These are phyloP conservation scores for Populus hybrid DNA, from an alignment of 441 rosid genomes.

Conservation along the genomic window DNA sequence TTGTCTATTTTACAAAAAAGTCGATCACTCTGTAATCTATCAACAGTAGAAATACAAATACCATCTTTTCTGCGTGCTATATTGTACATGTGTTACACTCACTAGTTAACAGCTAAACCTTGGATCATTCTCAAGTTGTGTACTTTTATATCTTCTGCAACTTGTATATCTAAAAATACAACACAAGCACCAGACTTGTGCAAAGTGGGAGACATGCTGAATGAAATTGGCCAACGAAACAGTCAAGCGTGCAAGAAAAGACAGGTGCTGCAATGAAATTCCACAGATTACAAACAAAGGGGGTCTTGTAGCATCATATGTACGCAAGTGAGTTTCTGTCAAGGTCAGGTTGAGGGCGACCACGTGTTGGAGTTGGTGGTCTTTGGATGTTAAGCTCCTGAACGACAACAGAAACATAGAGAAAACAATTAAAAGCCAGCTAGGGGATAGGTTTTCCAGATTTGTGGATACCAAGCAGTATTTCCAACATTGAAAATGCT, in stretches of 20 bases:
- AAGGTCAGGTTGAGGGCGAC: constrained; percentile 91
- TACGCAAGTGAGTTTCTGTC: constrained; percentile 93
- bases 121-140: constrained; percentile 23
- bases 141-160: neutral
- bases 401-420: constrained; percentile 8
- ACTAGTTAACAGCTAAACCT: constrained; percentile 9
- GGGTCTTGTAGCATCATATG: constrained; percentile 41
- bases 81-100: constrained; percentile 28
- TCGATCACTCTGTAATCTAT: constrained; percentile 9
- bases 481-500: neutral
- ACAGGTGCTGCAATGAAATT: constrained; percentile 4
- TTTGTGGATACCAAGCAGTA: neutral
- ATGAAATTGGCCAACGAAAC: neutral
- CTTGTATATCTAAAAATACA: constrained; percentile 18
- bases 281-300: constrained; percentile 11
- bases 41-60: constrained; percentile 6
- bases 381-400: constrained; percentile 98
- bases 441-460: neutral
- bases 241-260: constrained; percentile 2
- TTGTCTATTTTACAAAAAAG: constrained; percentile 16
- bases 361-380: constrained; percentile 97
- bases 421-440: neutral
- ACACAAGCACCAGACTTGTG: constrained; percentile 16
- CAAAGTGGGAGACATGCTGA: constrained; percentile 6
- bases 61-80: constrained; percentile 1